These are phyloP conservation scores for Botrytis fragariae DNA, from an alignment of 2,329 filamentous ascomycete species.

Conservation along the genomic window DNA sequence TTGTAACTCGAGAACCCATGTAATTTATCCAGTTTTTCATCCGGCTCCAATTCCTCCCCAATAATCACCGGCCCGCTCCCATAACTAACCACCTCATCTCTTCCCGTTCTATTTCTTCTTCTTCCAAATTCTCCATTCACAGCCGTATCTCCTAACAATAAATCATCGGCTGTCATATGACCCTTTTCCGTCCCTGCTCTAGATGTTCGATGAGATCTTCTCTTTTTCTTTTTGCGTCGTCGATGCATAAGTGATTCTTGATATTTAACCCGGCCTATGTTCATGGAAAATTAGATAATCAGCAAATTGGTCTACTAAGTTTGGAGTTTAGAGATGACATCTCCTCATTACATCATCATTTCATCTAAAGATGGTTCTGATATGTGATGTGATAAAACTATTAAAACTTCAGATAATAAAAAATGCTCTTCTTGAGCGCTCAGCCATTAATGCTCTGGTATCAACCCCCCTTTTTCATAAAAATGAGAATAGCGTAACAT, in stretches of 20 bases:
- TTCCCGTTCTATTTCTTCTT: background rate
- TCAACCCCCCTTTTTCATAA: background rate
- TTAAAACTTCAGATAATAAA: background rate
- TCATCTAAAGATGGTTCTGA: constrained; percentile 17
- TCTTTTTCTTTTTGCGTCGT: constrained; percentile 19
- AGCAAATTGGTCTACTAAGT: background rate
- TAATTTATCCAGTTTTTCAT: constrained; percentile 9
- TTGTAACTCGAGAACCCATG: constrained; percentile 6
- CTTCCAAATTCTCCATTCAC: constrained; percentile 5
- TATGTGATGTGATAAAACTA: constrained; percentile 12
- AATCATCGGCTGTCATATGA: constrained; percentile 17
- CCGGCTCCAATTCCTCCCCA: constrained; percentile 10
- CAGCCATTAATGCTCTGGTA: background rate
- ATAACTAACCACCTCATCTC: constrained; percentile 20
- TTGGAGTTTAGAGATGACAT: background rate
- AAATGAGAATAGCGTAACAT: background rate
- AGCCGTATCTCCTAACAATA: constrained; percentile 12
- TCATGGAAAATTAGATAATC: background rate
- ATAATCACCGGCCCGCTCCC: constrained; percentile 1
- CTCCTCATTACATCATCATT: constrained; percentile 11
- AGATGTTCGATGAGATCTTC: constrained; percentile 14
- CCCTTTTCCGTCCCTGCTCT: constrained; percentile 9
- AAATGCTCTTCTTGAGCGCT: background rate
- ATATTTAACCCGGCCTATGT: constrained; percentile 5
- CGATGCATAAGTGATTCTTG: constrained; percentile 13